Conservation (phyloP, 2,329 filamentous ascomycete species). For the Cladobotryum protrusum region DNA sequence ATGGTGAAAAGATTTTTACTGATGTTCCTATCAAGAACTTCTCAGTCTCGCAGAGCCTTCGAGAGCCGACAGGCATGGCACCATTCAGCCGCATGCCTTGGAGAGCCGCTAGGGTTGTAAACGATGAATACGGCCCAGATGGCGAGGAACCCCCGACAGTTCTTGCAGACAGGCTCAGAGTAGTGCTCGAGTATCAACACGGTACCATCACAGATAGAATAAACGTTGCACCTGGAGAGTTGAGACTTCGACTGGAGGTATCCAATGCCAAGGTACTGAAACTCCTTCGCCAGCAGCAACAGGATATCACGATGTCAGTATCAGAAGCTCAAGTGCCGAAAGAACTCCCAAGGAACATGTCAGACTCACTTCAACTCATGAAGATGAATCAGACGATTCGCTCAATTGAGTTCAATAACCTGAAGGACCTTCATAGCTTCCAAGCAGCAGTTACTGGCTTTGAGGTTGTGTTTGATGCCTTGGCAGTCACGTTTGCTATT, state of each 20-base stretch:
- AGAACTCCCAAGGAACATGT: slow-evolving; percentile 57
- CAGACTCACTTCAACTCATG: slow-evolving; percentile 56
- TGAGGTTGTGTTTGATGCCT: slow-evolving; percentile 64
- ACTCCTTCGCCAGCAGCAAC: slow-evolving; percentile 65
- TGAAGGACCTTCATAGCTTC: slow-evolving; percentile 69
- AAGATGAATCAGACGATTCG: slow-evolving; percentile 58
- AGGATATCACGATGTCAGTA: slow-evolving; percentile 70
- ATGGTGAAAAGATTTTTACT: slow-evolving; percentile 63
- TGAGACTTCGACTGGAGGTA: slow-evolving; percentile 60
- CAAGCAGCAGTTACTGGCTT: slow-evolving; percentile 76
- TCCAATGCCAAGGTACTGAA: slow-evolving; percentile 56
- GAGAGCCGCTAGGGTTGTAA: slow-evolving; percentile 66
- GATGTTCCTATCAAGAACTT: slow-evolving; percentile 63
- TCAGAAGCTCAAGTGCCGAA: slow-evolving; percentile 59
- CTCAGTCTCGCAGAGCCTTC: slow-evolving; percentile 51
- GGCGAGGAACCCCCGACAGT: slow-evolving; percentile 58
- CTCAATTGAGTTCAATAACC: slow-evolving; percentile 60
- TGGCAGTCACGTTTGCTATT: slow-evolving; percentile 72
- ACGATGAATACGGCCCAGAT: slow-evolving; percentile 59
- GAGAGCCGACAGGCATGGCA: slow-evolving; percentile 43
- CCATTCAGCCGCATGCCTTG: slow-evolving; percentile 51
- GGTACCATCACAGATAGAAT: slow-evolving; percentile 78
- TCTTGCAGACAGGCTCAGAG: slow-evolving; percentile 67
- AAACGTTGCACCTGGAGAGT: slow-evolving; percentile 71
- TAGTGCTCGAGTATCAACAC: slow-evolving; percentile 68